Base-by-base conservation (phyloP, 2,329 filamentous ascomycete genomes). In the Ceratocystis harringtonii region DNA sequence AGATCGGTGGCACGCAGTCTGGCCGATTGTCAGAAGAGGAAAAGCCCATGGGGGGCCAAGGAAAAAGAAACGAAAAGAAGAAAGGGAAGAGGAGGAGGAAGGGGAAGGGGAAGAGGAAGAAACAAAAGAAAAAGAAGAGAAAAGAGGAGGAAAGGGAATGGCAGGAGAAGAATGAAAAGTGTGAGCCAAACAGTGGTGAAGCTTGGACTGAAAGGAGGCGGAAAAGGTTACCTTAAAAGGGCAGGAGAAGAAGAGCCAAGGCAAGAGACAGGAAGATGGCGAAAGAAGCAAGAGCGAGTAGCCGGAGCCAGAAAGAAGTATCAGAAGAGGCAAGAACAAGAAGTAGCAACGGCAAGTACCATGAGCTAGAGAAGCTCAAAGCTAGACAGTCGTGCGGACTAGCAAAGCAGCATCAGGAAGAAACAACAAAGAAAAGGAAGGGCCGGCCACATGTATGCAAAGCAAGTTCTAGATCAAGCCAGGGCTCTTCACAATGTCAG, bases 31-130 rank as follows among this genome's bases (percentile, higher is more conserved):
- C 63, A 60, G 61, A 65, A 6, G 66, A 67, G 45, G 66, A 67
- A 41, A 67, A 43, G 22, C 66, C 58, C 66, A 67, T 67, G 63
- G 58, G 65, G 30, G 43, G 58, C n/a, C 52, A 22, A n/a, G 32
- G 22, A 52, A 45, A n/a, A 28, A 44, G 10, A 6, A 62, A 41
- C 50, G n/a, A 48, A 30, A 22, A 19, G n/a, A 63, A 8, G 44
- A 61, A 19, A 44, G 7, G 36, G 44, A 30, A 43, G 30, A 25
- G 19, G 19, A 48, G 12, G 5, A 25, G 19, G 19, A 48, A 12
- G 5, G 7, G 60, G 12, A 41, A 17, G 22, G 5, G 8, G 19
- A 30, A 4, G 12, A 15, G 10, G 22, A 63, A 30, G 43, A 28
- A 17, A 61, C 41, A 41, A 44, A 15, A 58, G 32, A 48, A 45